Evolutionary conservation across 2,329 filamentous ascomycete genomes (phyloP), one percentile per base, ranked within the genome.

Genomic region (Paraphaeosphaeria minitans): DNA sequence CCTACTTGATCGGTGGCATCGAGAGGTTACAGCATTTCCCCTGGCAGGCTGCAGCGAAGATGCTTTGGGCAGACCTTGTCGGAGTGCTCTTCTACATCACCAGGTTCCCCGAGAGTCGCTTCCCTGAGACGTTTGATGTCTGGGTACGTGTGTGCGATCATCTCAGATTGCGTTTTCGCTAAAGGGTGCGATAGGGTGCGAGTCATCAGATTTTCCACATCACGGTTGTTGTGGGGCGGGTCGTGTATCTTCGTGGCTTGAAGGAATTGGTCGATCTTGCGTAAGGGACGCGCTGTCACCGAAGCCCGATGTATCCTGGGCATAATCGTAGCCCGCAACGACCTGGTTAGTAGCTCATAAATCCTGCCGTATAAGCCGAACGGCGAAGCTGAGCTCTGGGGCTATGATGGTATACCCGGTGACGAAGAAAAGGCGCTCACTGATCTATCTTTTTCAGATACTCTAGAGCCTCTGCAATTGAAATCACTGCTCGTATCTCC

Each of bases 121-220:
- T 42, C 13, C 54, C 54, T 2, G 47, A 27, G 45, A 52, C 24
- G 16, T 56, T 56, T 37, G 54, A 56, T 46, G 24, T 56, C 21
- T 56, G 54, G 54, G 54, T 56, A 52, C 35, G 54, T 43, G 2
- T n/a, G 12, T 22, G 10, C 16, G 19, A 1, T 41, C 3, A 12
- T 31, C 21, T 8, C 33, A 35, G 4, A 9, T 12, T 21, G 12
- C 7, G 4, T 31, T 16, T n/a, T 24, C 42, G 8, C 24, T 35
- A 24, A 43, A 24, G 5, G 5, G 10, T 33, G 27, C 33, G 16
- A 19, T 10, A 56, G 47, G 54, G 54, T 3, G 33, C 54, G 14
- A 56, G 54, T 39, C 54, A 56, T 56, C 54, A 56, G n/a, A 42
- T 56, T 6, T 56, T 56, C n/a, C 54, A 56, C 21, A 39, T 56